These are phyloP conservation scores for Lodderomyces metapsilosis DNA, from an alignment of 1,139 yeast genomes.

Conservation along the genomic window DNA sequence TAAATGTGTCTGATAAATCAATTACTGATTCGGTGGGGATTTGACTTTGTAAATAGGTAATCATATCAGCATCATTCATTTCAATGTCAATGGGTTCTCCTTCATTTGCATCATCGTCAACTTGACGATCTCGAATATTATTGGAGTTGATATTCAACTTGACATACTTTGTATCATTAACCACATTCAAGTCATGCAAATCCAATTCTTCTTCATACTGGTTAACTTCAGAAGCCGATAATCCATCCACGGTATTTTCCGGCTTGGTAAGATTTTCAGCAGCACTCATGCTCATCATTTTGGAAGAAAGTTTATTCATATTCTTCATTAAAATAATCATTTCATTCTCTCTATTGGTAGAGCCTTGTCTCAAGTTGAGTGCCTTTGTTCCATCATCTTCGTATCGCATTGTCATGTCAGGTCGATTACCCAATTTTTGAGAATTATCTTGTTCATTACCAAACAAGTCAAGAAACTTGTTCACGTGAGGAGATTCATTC, in stretches of 20 bases:
- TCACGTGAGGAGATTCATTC: conserved; percentile 30
- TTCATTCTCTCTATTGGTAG: conserved; percentile 40
- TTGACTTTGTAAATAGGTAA: conserved; percentile 10
- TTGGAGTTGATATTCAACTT: conserved; percentile 51
- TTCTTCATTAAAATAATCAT: conserved; percentile 75
- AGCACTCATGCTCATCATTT: conserved; percentile 63
- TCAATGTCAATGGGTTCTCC: conserved; percentile 3
- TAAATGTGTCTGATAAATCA: conserved; percentile 44
- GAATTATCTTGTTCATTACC: conserved; percentile 86
- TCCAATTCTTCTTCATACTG: conserved; percentile 51
- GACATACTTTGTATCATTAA: conserved; percentile 50
- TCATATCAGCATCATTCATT: background rate
- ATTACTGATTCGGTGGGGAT: conserved; percentile 13
- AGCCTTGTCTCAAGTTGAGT: background rate
- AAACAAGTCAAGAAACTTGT: conserved; percentile 66
- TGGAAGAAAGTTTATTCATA: conserved; percentile 83
- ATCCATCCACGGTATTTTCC: conserved; percentile 17
- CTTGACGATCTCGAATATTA: conserved; percentile 13
- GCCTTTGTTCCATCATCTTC: conserved; percentile 23
- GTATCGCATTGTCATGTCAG: conserved; percentile 86
- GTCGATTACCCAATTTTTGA: conserved; percentile 71
- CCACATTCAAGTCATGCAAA: conserved; percentile 61
- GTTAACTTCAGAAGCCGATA: conserved; percentile 29
- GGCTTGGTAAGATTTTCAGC: conserved; percentile 10
- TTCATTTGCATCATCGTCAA: conserved; percentile 4